phyloP scores from a whole-genome alignment of 768 basidiomycete genomes.

The Tylopilus plumbeoviolaceoides region DNA sequence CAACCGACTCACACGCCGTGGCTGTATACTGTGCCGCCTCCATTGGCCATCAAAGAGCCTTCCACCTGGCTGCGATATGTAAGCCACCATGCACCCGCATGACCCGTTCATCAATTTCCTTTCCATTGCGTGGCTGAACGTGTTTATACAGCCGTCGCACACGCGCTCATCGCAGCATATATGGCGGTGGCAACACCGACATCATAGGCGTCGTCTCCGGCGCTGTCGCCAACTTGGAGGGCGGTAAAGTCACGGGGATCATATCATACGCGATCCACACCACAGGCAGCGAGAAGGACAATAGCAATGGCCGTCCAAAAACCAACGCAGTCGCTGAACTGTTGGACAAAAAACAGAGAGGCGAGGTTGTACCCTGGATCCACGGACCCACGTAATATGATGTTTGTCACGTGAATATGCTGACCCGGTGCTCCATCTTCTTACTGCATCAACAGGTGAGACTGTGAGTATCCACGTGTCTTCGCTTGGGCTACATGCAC shows the following conservation, averaged over 20 bases:
- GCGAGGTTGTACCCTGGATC: constrained; percentile 28
- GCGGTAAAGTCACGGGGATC: constrained; percentile 74
- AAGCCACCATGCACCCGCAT: constrained; percentile 26
- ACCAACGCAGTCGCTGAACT: constrained; percentile 18
- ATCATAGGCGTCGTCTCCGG: constrained; percentile 83
- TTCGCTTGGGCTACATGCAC: constrained; percentile 2
- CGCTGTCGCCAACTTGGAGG: constrained; percentile 51
- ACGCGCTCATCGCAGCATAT: constrained; percentile 67
- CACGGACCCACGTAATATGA: constrained; percentile 19
- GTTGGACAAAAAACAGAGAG: constrained; percentile 31
- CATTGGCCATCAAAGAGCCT: constrained; percentile 57
- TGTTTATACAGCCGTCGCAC: constrained; percentile 56
- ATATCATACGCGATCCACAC: constrained; percentile 72
- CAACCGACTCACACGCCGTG: constrained; percentile 39
- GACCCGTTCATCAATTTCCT: background rate
- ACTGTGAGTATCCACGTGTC: constrained; percentile 23
- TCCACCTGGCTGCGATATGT: constrained; percentile 67
- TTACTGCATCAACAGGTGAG: constrained; percentile 16
- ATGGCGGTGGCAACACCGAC: constrained; percentile 81
- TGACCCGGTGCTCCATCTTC: constrained; percentile 22
- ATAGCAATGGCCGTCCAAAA: constrained; percentile 29
- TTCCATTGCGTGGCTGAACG: constrained; percentile 3
- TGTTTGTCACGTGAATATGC: constrained; percentile 2
- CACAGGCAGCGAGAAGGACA: constrained; percentile 59
- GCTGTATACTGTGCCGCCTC: constrained; percentile 86